Conservation (phyloP, 352 stramenopile genomes). For the Globisporangium viniferum region DNA sequence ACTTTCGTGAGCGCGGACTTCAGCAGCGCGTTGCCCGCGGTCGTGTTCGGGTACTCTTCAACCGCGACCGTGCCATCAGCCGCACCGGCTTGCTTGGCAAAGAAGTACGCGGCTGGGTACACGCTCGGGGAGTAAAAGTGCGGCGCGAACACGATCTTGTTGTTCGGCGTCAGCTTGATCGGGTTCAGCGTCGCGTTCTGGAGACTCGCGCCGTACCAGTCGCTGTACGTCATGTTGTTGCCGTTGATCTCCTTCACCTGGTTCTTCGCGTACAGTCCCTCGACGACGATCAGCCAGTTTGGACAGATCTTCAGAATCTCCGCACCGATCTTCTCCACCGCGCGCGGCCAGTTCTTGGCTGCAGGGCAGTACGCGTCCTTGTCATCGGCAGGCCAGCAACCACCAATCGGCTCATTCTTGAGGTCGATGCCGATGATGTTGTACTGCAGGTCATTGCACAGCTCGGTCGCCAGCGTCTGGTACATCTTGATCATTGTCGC, state of each 20-base stretch:
- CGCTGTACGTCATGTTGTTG: constrained; percentile 67
- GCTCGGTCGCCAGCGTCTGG: constrained; percentile 56
- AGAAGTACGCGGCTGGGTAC: constrained; percentile 76
- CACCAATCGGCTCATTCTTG: constrained; percentile 77
- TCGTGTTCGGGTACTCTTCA: constrained; percentile 65
- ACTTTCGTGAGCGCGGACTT: constrained; percentile 52
- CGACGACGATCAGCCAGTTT: constrained; percentile 76
- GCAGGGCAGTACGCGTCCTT: constrained; percentile 48
- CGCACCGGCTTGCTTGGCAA: constrained; percentile 48
- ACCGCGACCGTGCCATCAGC: constrained; percentile 31
- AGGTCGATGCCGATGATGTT: constrained; percentile 84
- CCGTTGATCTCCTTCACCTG: constrained; percentile 48
- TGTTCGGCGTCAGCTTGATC: constrained; percentile 45
- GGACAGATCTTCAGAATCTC: constrained; percentile 66
- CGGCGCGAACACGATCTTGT: constrained; percentile 79
- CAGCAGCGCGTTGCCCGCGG: constrained; percentile 51
- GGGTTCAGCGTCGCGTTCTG: constrained; percentile 73
- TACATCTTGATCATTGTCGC: constrained; percentile 63
- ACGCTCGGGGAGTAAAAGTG: constrained; percentile 84
- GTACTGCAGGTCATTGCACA: constrained; percentile 78
- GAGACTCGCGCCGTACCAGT: constrained; percentile 82
- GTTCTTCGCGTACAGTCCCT: constrained; percentile 55
- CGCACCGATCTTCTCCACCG: constrained; percentile 59
- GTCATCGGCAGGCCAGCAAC: constrained; percentile 67
- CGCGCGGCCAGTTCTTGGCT: constrained; percentile 67